Evolutionary conservation across 495 filamentous ascomycete species (phyloP).

Genomic region (Amphirosellinia nigrospora): DNA sequence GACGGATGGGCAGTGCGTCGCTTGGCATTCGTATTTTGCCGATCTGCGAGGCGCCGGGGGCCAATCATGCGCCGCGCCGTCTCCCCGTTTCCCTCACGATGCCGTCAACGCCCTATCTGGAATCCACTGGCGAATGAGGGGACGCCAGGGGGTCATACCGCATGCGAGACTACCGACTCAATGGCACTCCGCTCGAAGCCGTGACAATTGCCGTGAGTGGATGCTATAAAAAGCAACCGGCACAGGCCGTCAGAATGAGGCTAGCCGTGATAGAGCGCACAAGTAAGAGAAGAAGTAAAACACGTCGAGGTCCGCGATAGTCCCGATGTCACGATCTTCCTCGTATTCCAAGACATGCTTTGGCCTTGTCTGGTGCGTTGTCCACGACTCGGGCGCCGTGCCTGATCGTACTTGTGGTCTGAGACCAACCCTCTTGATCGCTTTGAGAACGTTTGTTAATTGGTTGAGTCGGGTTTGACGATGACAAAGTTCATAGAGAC

Average conservation of each 20-base stretch:
- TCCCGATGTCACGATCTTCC: not conserved
- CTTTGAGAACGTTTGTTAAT: too few species aligned
- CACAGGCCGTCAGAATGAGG: not conserved
- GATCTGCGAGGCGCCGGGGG: slow-evolving; percentile 15
- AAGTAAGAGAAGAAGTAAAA: not conserved
- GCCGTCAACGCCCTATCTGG: not conserved
- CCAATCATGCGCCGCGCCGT: not conserved
- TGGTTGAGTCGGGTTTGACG: too few species aligned
- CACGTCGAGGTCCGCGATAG: not conserved
- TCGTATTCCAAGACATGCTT: slow-evolving; percentile 18
- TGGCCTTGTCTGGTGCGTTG: not conserved
- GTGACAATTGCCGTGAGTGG: slow-evolving; percentile 1
- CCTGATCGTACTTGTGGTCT: not conserved
- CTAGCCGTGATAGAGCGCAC: not conserved
- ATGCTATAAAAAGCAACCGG: slow-evolving; percentile 10
- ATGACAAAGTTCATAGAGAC: too few species aligned
- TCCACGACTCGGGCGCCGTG: not conserved
- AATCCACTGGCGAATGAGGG: slow-evolving; percentile 3
- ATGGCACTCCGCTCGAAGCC: not conserved
- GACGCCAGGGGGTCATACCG: not conserved
- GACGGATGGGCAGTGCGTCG: not conserved
- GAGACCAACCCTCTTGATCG: not conserved
- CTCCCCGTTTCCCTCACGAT: not conserved
- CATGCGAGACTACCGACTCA: not conserved
- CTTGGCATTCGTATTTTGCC: slow-evolving; percentile 28